phyloP scores from a whole-genome alignment of 1,284 basidiomycete species.

The Fomitiporia mediterranea region DNA sequence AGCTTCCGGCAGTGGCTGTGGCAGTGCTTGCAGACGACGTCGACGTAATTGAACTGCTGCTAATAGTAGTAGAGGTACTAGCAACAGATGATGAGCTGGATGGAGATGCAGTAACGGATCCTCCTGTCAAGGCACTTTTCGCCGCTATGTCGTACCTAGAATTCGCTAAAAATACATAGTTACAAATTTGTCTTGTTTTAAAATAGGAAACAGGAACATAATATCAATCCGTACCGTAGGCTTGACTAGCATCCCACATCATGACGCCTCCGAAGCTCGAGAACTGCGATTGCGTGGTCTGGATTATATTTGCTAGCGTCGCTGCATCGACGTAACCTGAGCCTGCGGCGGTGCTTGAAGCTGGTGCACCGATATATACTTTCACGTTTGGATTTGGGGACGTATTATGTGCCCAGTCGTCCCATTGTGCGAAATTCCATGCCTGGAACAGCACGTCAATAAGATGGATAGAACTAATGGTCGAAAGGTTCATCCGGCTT shows the following conservation, averaged over 20 bases:
- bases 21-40: slow-evolving; percentile 21
- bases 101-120: slow-evolving; percentile 24
- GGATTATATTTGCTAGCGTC: slow-evolving; percentile 41
- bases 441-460: slow-evolving; percentile 29
- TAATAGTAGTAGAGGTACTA: slow-evolving; percentile 26
- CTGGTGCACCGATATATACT: slow-evolving; percentile 59
- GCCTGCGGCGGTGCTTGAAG: slow-evolving; percentile 41
- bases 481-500: slow-evolving; percentile 16
- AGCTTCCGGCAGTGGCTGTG: slow-evolving; percentile 34
- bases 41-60: slow-evolving; percentile 15
- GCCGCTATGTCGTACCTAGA: slow-evolving; percentile 44
- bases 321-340: slow-evolving; percentile 47
- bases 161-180: slow-evolving; percentile 37
- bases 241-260: slow-evolving; percentile 62
- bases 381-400: slow-evolving; percentile 57
- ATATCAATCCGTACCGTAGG: slow-evolving; percentile 39
- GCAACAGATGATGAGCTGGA: slow-evolving; percentile 9
- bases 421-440: slow-evolving; percentile 53
- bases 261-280: slow-evolving; percentile 66
- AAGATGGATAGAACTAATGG: not conserved
- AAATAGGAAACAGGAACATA: no score
- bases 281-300: slow-evolving; percentile 41
- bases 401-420: slow-evolving; percentile 54
- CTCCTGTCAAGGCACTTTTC: slow-evolving; percentile 44
- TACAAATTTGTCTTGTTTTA: no score